Percentiles rank a stretch among this genome's conserved stretches.
These are phyloP conservation scores for Lathyrus aphaca DNA, from an alignment of 306 rosid species.

Conservation along the genomic window DNA sequence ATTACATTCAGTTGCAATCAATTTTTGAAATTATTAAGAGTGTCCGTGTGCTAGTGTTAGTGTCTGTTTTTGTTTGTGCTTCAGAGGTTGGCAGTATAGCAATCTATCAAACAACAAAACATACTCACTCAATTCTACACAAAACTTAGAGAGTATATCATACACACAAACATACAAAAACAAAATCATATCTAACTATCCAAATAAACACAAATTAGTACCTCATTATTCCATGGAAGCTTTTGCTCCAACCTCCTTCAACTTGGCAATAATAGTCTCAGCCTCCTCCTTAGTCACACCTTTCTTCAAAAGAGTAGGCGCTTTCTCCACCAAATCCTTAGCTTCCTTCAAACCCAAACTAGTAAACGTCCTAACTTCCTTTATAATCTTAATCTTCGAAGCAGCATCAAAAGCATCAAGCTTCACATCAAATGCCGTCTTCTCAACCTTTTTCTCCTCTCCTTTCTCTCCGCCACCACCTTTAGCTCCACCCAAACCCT, in stretches of 20 bases:
- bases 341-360: slow-evolving; percentile 98
- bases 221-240: slow-evolving; percentile 84
- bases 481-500: slow-evolving; percentile 55
- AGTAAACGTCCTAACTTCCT: slow-evolving; percentile 89
- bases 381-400: slow-evolving; percentile 80
- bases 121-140: neutral
- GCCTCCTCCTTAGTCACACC: slow-evolving; percentile 93
- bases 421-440: slow-evolving; percentile 84
- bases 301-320: slow-evolving; percentile 83
- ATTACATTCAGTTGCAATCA: neutral
- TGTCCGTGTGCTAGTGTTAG: neutral
- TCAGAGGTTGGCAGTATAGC: neutral
- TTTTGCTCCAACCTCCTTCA: slow-evolving; percentile 90
- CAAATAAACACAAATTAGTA: slow-evolving; percentile 24
- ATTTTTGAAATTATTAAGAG: neutral
- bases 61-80: neutral
- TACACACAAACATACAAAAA: neutral
- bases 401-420: slow-evolving; percentile 85
- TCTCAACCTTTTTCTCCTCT: slow-evolving; percentile 66
- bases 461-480: slow-evolving; percentile 13
- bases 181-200: neutral
- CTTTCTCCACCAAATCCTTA: slow-evolving; percentile 93
- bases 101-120: neutral
- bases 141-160: neutral
- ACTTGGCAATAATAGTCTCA: slow-evolving; percentile 70